Percentiles rank a stretch among this genome's conserved stretches.
phyloP scores from a whole-genome alignment of 2,329 filamentous ascomycete species.

The Sphaceloma murrayae region DNA sequence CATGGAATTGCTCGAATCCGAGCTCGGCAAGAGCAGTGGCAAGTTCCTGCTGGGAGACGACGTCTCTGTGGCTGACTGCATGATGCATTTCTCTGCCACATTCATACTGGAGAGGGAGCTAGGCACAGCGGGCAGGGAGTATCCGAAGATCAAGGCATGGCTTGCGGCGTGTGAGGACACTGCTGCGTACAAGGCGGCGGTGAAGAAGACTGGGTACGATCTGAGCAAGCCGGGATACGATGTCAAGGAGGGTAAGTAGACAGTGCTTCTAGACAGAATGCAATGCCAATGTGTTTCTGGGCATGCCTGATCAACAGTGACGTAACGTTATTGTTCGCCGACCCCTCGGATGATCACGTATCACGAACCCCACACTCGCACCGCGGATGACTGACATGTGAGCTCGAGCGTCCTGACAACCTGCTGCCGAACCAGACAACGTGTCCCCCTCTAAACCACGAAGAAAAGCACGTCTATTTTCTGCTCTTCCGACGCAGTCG shows the following conservation, averaged over 20 bases:
- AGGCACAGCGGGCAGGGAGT: slow-evolving; percentile 31
- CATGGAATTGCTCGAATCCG: slow-evolving; percentile 37
- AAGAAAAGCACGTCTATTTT: slow-evolving; percentile 7
- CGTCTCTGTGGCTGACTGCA: slow-evolving; percentile 37
- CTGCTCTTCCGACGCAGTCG: background rate
- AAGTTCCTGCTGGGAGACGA: slow-evolving; percentile 36
- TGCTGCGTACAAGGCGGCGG: slow-evolving; percentile 31
- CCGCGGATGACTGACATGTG: no score
- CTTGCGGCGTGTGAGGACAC: slow-evolving; percentile 31
- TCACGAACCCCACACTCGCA: no score
- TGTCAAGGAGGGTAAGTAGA: background rate
- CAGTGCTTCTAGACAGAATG: no score
- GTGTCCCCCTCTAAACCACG: no score
- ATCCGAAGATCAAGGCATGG: slow-evolving; percentile 30
- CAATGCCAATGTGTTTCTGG: no score
- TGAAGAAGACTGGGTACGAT: slow-evolving; percentile 34
- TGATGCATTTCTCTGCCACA: slow-evolving; percentile 36
- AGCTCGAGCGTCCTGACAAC: no score
- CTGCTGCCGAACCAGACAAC: no score
- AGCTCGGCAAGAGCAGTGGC: slow-evolving; percentile 32
- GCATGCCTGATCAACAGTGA: no score
- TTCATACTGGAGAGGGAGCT: slow-evolving; percentile 34
- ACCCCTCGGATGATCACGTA: no score
- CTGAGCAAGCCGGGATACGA: slow-evolving; percentile 17
- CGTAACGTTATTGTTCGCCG: no score